phyloP scores from a whole-genome alignment of 176 grass and related monocot genomes.

The Rhynchospora pubera region DNA sequence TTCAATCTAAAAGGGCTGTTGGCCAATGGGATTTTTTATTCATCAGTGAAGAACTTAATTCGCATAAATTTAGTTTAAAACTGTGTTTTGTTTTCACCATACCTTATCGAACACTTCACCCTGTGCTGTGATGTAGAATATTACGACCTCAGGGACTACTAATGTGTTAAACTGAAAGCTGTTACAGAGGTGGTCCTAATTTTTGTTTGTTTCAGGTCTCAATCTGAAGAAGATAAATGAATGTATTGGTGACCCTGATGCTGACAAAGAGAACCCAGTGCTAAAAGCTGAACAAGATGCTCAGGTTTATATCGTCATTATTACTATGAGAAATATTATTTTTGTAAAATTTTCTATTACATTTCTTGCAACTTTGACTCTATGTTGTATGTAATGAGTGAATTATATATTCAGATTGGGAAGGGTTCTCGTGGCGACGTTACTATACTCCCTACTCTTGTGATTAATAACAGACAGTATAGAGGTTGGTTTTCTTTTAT shows the following conservation, averaged over 20 bases:
- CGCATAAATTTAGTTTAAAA: not conserved
- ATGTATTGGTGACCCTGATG: conserved; percentile 70
- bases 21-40: not conserved
- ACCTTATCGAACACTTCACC: not conserved
- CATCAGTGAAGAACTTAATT: not conserved
- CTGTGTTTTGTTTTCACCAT: not conserved
- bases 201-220: conserved; percentile 39
- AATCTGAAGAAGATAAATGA: conserved; percentile 77
- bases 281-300: conserved; percentile 90
- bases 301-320: conserved; percentile 34
- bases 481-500: conserved; percentile 44
- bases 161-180: not conserved
- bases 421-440: conserved; percentile 83
- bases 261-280: conserved; percentile 74
- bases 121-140: too few species aligned
- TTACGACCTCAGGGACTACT: not conserved
- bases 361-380: too few species aligned
- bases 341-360: not conserved
- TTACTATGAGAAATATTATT: conserved; percentile 14
- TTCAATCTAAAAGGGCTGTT: not conserved
- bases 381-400: too few species aligned
- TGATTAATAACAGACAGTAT: conserved; percentile 96
- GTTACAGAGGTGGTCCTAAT: not conserved
- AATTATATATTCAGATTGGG: conserved; percentile 51
- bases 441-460: conserved; percentile 89